Conservation (phyloP, 2,329 filamentous ascomycete species). For the Curvularia sp. region DNA sequence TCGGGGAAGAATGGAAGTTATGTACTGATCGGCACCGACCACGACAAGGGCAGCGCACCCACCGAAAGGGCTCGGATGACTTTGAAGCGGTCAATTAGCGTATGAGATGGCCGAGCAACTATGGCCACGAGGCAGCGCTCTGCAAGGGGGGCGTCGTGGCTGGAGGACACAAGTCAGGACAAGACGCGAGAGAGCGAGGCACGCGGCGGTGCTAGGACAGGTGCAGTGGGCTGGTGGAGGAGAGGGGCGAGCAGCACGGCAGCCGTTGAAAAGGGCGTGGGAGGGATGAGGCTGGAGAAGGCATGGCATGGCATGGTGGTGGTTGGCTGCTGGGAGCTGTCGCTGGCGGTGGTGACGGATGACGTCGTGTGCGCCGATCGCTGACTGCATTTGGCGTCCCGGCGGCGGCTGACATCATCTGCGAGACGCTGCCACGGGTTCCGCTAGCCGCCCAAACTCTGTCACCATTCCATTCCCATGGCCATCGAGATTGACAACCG, state of each 20-base stretch:
- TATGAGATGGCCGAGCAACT: slow-evolving; percentile 14
- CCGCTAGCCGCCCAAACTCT: slow-evolving; percentile 9
- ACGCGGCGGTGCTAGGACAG: background rate
- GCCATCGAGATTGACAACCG: background rate
- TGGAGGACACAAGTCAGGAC: background rate
- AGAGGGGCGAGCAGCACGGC: background rate
- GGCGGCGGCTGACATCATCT: slow-evolving; percentile 14
- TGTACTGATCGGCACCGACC: slow-evolving; percentile 7
- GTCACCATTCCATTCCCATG: background rate
- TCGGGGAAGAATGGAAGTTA: background rate
- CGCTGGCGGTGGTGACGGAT: slow-evolving; percentile 4
- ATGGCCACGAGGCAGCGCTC: slow-evolving; percentile 1
- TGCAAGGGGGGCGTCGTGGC: slow-evolving; percentile 6
- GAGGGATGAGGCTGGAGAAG: background rate
- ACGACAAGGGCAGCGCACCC: slow-evolving; percentile 14
- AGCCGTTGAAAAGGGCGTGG: background rate
- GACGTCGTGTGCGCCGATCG: slow-evolving; percentile 14
- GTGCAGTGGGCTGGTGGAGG: background rate
- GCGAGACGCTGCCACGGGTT: slow-evolving; percentile 10
- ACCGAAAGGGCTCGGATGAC: slow-evolving; percentile 13
- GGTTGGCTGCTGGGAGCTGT: background rate
- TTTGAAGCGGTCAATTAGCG: slow-evolving; percentile 22
- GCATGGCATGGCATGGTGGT: background rate
- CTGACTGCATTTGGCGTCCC: background rate
- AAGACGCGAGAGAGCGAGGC: background rate